phyloP scores from a whole-genome alignment of 2,329 filamentous ascomycete genomes.

The Aspergillus sp. region DNA sequence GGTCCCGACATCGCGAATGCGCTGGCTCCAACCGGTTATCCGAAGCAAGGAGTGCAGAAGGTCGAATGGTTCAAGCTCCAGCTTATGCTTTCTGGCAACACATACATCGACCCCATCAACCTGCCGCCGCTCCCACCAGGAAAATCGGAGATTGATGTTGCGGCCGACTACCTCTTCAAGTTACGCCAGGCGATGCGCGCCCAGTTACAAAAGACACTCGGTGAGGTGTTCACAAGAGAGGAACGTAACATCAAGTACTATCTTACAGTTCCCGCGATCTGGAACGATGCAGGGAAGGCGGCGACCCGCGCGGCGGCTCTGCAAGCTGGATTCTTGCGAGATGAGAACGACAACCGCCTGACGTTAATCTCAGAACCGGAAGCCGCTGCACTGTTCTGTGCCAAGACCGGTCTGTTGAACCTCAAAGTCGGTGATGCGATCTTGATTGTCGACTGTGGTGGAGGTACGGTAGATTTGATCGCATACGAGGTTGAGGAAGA shows the following conservation, averaged over 20 bases:
- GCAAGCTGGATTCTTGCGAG: constrained; percentile 91
- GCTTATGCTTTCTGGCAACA: constrained; percentile 97
- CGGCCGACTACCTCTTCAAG: constrained; percentile 99
- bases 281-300: constrained; percentile 98
- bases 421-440: constrained; percentile 99
- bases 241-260: constrained; percentile 98
- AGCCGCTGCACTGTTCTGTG: constrained; percentile 95
- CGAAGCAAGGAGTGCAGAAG: constrained; percentile 96
- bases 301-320: constrained; percentile 94
- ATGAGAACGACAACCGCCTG: constrained; percentile 95
- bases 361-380: constrained; percentile 96
- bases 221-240: constrained; percentile 96
- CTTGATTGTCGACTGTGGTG: constrained; percentile 95
- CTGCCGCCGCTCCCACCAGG: constrained; percentile 93
- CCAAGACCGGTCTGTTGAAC: constrained; percentile 92
- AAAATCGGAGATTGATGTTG: constrained; percentile 98
- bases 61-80: constrained; percentile 99
- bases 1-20: constrained; percentile 97
- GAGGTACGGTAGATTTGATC: constrained; percentile 97
- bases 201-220: constrained; percentile 91
- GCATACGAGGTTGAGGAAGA: constrained; percentile 99
- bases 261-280: constrained; percentile 96
- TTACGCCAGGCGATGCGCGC: constrained; percentile 95
- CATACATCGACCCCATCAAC: constrained; percentile 99
- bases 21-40: constrained; percentile 92